Conservation (phyloP, 129 eudicot species). For the Ambrosia artemisiifolia region DNA sequence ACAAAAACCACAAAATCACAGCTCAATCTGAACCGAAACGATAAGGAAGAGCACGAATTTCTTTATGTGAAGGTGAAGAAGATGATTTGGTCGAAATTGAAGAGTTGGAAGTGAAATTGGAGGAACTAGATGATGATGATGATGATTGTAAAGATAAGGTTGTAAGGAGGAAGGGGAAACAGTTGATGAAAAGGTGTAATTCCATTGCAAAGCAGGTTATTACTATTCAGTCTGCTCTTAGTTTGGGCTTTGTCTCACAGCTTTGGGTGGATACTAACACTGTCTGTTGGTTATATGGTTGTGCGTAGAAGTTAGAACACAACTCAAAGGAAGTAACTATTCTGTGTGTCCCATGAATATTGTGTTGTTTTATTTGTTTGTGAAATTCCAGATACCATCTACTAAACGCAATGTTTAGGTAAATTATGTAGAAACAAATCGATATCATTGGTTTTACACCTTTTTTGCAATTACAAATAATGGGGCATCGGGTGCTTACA, state of each 20-base stretch:
- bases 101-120: constrained; percentile 30
- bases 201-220: constrained; percentile 79
- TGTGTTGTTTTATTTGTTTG: neutral
- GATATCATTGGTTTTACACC: neutral
- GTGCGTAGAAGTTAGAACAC: neutral
- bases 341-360: neutral
- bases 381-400: neutral
- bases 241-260: constrained; percentile 71
- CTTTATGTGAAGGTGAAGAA: constrained; percentile 22
- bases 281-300: constrained; percentile 18
- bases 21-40: neutral
- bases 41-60: constrained; percentile 7
- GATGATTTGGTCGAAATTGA: constrained; percentile 26
- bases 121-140: constrained; percentile 18
- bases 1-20: constrained; percentile 1
- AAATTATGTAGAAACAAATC: neutral
- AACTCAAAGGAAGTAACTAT: neutral
- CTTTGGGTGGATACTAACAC: constrained; percentile 68
- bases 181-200: constrained; percentile 53
- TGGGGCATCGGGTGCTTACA: no score
- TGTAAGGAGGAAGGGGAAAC: constrained; percentile 36
- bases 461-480: neutral
- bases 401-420: neutral
- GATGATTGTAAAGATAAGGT: constrained; percentile 5
- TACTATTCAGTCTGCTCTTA: constrained; percentile 59